A percentile compares a stretch with the other conserved stretches of the same genome.
Evolutionary conservation across 306 rosid species (phyloP).

Genomic region (Medicago ruthenica): DNA sequence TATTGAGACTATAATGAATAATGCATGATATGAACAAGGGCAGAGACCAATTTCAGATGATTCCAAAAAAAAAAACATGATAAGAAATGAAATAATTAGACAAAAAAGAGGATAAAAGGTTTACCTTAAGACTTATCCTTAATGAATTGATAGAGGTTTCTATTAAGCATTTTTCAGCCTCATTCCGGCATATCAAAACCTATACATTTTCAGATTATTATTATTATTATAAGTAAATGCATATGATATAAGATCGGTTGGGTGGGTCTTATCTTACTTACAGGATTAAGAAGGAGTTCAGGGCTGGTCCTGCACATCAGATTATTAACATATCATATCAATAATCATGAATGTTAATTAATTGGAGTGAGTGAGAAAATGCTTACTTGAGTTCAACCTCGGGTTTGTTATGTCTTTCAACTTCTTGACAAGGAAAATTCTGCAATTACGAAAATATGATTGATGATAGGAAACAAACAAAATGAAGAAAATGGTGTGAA

Average conservation of each 20-base stretch:
- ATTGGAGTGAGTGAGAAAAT: background rate
- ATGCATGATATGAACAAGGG: conserved; percentile 2
- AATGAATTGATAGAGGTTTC: conserved; percentile 97
- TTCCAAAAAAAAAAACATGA: conserved; percentile 32
- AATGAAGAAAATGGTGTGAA: background rate
- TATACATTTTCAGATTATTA: conserved; percentile 33
- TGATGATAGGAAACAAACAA: background rate
- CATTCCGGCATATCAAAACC: conserved; percentile 95
- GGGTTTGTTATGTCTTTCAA: conserved; percentile 98
- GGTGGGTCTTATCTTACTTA: conserved; percentile 60
- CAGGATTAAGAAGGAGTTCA: conserved; percentile 90
- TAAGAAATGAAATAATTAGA: background rate
- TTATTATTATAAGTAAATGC: too few species aligned
- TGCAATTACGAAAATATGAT: conserved; percentile 38
- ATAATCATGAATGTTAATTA: background rate
- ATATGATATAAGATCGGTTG: conserved; percentile 27
- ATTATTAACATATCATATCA: background rate
- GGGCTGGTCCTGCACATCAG: conserved; percentile 81
- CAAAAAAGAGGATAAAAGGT: background rate
- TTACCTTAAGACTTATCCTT: conserved; percentile 95
- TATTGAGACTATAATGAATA: too few species aligned
- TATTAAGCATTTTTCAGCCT: conserved; percentile 91
- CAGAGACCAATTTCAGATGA: conserved; percentile 36
- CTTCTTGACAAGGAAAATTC: conserved; percentile 99
- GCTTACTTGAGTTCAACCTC: conserved; percentile 93